Evolutionary conservation across 768 basidiomycete species (phyloP).

Genomic region (Paxillus involutus): DNA sequence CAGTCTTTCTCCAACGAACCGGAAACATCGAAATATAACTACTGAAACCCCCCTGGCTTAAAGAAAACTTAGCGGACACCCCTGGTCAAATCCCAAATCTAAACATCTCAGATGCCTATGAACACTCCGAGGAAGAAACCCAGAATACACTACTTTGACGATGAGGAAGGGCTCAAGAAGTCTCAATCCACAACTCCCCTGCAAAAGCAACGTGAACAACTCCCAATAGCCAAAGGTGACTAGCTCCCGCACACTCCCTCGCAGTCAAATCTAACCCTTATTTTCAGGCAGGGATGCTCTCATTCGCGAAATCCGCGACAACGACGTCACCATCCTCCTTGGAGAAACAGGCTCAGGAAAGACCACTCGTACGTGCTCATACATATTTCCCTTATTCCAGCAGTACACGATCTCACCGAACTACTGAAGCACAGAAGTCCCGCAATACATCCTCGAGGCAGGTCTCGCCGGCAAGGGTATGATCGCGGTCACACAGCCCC

Average conservation of each 20-base stretch:
- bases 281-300: conserved; percentile 70
- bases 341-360: conserved; percentile 99
- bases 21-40: neutral
- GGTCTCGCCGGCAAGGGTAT: conserved; percentile 68
- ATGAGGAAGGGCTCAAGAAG: conserved; percentile 17
- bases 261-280: neutral
- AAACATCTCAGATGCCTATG: conserved; percentile 16
- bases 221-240: conserved; percentile 80
- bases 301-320: conserved; percentile 65
- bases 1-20: neutral
- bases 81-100: neutral
- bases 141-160: conserved; percentile 19
- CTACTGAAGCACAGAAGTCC: conserved; percentile 70
- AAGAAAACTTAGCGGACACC: neutral
- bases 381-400: neutral
- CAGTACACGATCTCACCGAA: conserved; percentile 16
- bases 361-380: conserved; percentile 83
- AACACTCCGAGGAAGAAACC: conserved; percentile 27
- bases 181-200: conserved; percentile 28
- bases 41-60: neutral
- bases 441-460: conserved; percentile 90
- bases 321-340: conserved; percentile 86
- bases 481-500: conserved; percentile 93
- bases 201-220: conserved; percentile 63
- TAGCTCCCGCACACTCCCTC: neutral